Evolutionary conservation across 2,329 filamentous ascomycete species (phyloP), one percentile per base, ranked within the genome.

Genomic region (Pseudogymnoascus verrucosus): DNA sequence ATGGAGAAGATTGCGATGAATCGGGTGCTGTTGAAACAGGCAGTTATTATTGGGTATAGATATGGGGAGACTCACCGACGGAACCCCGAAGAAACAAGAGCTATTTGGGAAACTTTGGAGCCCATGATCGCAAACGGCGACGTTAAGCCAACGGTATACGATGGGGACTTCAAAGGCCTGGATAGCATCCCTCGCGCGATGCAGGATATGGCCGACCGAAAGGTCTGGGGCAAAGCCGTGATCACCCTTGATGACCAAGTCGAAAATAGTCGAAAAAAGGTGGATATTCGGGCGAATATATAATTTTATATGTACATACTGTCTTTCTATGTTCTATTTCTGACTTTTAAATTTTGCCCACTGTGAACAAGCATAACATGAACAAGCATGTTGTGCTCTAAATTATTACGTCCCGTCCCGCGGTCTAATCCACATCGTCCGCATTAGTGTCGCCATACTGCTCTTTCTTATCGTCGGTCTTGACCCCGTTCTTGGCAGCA

Each of bases 1-100:
- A 80, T 86, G 74, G 84, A 86, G 70, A 75, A 76, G 40, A 75
- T 85, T 59, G 77, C 77, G 31, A 80, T 83, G 76, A 85, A 85
- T 66, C 74, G 80, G 26, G 72, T 85, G 2, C 70, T 85, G 44
- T 69, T 85, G 37, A 84, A 82, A 67, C 78, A 81, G 42, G 78
- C 78, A 1, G 78, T 76, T n/a, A 68, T 85, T 4, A 76, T 81
- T 36, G 82, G 82, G 44, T 85, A 85, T 71, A 76, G 83, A 54
- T 86, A 81, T 68, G 84, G 84, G 1, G 84, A 86, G 71, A 82
- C 79, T 37, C 77, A 80, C 16, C 74, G 84, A 44, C 75, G 78
- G 40, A 74, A 79, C 66, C 80, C 83, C 0, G 70, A 75, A 28
- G 76, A 81, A 63, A 79, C 78, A 34, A 71, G 76, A 23, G 72